Conservation (phyloP, 1,139 yeast species). For the Yamadazyma membranifaciens region DNA sequence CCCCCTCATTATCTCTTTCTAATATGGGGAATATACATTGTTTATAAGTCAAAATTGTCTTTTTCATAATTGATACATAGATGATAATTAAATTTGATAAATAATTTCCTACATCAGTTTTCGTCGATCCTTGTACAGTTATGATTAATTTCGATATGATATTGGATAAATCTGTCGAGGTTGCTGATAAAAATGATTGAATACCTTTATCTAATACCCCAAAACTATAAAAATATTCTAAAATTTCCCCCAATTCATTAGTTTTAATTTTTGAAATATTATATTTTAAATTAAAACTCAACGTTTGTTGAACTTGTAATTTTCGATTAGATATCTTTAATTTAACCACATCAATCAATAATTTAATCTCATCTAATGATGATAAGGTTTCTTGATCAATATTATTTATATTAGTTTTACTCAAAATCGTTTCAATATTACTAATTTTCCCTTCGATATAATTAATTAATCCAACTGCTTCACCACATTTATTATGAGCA, state of each 20-base stretch:
- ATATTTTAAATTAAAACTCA: constrained; percentile 39
- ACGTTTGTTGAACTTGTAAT: constrained; percentile 35
- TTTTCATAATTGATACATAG: constrained; percentile 37
- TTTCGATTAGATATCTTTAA: constrained; percentile 39
- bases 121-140: constrained; percentile 46
- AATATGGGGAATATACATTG: constrained; percentile 34
- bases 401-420: constrained; percentile 6
- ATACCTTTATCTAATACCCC: constrained; percentile 41
- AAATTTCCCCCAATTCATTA: constrained; percentile 31
- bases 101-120: constrained; percentile 45
- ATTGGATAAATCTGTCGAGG: constrained; percentile 31
- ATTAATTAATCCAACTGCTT: constrained; percentile 52
- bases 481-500: constrained; percentile 57
- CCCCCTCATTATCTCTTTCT: constrained; percentile 23
- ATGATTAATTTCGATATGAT: constrained; percentile 39
- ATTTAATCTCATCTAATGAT: constrained; percentile 32
- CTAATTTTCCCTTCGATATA: constrained; percentile 38
- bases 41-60: constrained; percentile 35
- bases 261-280: constrained; percentile 31
- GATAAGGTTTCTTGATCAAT: constrained; percentile 15
- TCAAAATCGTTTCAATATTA: constrained; percentile 21
- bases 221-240: constrained; percentile 37
- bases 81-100: constrained; percentile 44
- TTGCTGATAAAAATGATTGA: constrained; percentile 34
- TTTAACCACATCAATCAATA: constrained; percentile 43